These are phyloP conservation scores for Eimeria acervulina DNA, from an alignment of 169 alveolate species.

Conservation along the genomic window DNA sequence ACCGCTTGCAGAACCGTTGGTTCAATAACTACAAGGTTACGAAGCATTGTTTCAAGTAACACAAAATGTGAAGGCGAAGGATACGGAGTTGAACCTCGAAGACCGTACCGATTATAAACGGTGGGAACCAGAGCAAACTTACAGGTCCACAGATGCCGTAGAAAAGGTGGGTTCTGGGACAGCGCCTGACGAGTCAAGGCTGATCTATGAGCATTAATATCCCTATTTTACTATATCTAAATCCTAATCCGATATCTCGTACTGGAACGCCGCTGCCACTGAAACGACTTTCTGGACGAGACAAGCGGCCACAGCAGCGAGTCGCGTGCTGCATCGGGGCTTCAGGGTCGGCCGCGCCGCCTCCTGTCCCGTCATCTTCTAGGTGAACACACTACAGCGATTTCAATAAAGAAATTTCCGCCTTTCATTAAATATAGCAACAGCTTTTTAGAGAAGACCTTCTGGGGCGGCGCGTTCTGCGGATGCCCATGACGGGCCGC, in stretches of 20 bases:
- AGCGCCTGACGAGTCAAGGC: neutral
- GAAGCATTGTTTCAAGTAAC: neutral
- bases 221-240: too few species aligned
- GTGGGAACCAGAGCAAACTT: neutral
- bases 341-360: neutral
- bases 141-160: neutral
- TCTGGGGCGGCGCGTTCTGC: neutral
- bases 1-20: neutral
- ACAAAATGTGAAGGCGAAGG: neutral
- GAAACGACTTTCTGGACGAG: neutral
- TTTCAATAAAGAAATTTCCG: neutral
- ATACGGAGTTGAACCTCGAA: neutral
- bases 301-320: neutral
- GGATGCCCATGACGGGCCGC: neutral
- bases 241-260: neutral
- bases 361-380: neutral
- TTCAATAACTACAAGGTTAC: neutral
- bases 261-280: neutral
- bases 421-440: neutral
- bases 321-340: constrained; percentile 19
- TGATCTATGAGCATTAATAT: neutral
- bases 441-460: neutral
- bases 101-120: neutral
- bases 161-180: neutral
- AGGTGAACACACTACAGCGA: neutral